phyloP scores from a whole-genome alignment of 768 basidiomycete species.

The Fomitopsis pulvina region DNA sequence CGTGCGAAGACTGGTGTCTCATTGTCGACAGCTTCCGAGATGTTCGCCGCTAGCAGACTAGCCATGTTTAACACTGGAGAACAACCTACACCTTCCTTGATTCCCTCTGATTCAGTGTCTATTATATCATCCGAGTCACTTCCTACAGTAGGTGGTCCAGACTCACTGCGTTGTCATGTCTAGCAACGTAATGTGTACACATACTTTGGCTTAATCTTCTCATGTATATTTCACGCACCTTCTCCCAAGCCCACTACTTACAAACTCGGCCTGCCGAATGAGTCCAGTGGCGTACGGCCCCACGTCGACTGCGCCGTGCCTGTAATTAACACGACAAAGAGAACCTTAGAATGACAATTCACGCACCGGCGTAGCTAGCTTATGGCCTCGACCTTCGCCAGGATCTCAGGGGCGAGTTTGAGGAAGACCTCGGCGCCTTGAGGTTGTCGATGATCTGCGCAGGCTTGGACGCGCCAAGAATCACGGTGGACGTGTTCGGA shows the following conservation, averaged over 20 bases:
- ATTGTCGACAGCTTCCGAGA: background rate
- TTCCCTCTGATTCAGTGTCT: too few relatives aligned
- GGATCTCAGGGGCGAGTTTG: conserved; percentile 61
- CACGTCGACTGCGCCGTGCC: conserved; percentile 3
- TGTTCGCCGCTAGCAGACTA: background rate
- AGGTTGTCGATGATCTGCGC: conserved; percentile 63
- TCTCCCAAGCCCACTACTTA: background rate
- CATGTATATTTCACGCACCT: too few relatives aligned
- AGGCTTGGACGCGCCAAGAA: conserved; percentile 58
- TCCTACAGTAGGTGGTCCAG: too few relatives aligned
- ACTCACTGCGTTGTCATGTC: too few relatives aligned
- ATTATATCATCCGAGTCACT: too few relatives aligned
- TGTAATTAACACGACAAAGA: too few relatives aligned
- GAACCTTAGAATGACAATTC: too few relatives aligned
- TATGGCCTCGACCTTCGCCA: conserved; percentile 65
- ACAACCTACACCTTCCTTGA: too few relatives aligned
- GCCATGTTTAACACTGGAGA: too few relatives aligned
- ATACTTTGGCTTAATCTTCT: too few relatives aligned
- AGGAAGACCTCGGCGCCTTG: conserved; percentile 62
- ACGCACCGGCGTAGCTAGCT: conserved; percentile 35
- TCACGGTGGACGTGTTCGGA: conserved; percentile 58
- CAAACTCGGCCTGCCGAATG: background rate
- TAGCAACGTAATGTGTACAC: too few relatives aligned
- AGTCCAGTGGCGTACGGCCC: conserved; percentile 6
- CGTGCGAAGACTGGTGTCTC: background rate